These are phyloP conservation scores for Echinosophora koreensis DNA, from an alignment of 306 rosid genomes.

Conservation along the genomic window DNA sequence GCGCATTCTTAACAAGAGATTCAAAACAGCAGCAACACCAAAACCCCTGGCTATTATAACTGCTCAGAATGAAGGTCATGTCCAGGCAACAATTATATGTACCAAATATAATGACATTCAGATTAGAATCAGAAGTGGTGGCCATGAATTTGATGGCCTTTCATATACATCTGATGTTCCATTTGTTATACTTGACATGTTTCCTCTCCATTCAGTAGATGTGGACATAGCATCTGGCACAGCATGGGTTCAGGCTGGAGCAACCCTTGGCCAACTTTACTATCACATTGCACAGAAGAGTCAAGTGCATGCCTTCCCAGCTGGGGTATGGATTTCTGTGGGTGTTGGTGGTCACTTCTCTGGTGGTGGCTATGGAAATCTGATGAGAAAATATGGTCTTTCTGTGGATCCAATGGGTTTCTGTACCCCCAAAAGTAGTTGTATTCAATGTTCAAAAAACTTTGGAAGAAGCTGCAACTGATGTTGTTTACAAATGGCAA, in stretches of 20 bases:
- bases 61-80: not conserved
- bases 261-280: not conserved
- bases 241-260: not conserved
- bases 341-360: slow-evolving; percentile 66
- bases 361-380: slow-evolving; percentile 67
- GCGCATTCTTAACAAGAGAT: not conserved
- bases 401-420: slow-evolving; percentile 61
- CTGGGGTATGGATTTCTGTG: slow-evolving; percentile 57
- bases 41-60: slow-evolving; percentile 20
- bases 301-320: slow-evolving; percentile 44
- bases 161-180: not conserved
- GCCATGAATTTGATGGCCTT: slow-evolving; percentile 29
- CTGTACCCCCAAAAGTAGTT: slow-evolving; percentile 61
- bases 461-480: slow-evolving; percentile 48
- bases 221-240: not conserved
- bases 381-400: slow-evolving; percentile 58
- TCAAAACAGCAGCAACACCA: slow-evolving; percentile 8
- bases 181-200: slow-evolving; percentile 22
- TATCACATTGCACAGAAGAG: not conserved
- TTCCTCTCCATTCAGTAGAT: not conserved
- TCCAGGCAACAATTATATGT: slow-evolving; percentile 5
- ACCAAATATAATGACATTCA: slow-evolving; percentile 16
- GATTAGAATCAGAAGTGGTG: slow-evolving; percentile 17
- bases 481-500: slow-evolving; percentile 60
- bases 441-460: slow-evolving; percentile 53